These are phyloP conservation scores for Fusarium sp. DNA, from an alignment of 2,329 filamentous ascomycete species.

Conservation along the genomic window DNA sequence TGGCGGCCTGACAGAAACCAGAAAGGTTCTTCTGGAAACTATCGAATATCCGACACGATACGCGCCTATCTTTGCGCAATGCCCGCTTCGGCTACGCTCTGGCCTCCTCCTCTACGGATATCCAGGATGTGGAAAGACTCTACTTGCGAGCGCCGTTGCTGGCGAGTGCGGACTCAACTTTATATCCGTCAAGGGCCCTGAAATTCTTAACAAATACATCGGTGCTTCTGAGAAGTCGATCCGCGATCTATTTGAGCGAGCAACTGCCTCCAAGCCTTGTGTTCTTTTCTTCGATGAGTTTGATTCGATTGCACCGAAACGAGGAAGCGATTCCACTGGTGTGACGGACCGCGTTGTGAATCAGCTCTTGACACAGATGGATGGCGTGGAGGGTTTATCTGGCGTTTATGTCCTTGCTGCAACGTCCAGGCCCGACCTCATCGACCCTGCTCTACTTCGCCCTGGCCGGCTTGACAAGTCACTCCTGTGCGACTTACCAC, in stretches of 20 bases:
- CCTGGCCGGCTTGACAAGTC: conserved; percentile 95
- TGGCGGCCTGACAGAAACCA: conserved; percentile 85
- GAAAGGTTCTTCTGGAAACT: conserved; percentile 92
- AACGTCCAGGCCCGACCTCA: conserved; percentile 91
- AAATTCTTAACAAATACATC: conserved; percentile 99
- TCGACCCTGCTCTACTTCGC: conserved; percentile 90
- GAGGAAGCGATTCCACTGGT: conserved; percentile 95
- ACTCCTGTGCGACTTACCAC: conserved; percentile 89
- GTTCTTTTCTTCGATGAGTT: conserved; percentile 99
- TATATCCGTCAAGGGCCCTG: conserved; percentile 96
- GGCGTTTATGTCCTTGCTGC: conserved; percentile 97
- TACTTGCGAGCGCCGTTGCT: conserved; percentile 93
- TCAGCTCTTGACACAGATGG: conserved; percentile 98
- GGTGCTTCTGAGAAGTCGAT: conserved; percentile 97
- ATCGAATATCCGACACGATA: conserved; percentile 98
- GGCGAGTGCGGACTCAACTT: conserved; percentile 98
- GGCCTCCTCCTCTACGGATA: conserved; percentile 94
- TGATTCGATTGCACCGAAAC: conserved; percentile 95
- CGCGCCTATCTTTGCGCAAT: conserved; percentile 96
- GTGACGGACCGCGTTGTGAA: conserved; percentile 99
- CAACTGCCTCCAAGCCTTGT: conserved; percentile 89
- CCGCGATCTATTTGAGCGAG: conserved; percentile 92
- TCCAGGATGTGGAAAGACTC: conserved; percentile 95
- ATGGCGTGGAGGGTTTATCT: conserved; percentile 92
- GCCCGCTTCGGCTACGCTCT: conserved; percentile 91